These are phyloP conservation scores for Phylloporus arenicola DNA, from an alignment of 768 basidiomycete genomes.

Conservation along the genomic window DNA sequence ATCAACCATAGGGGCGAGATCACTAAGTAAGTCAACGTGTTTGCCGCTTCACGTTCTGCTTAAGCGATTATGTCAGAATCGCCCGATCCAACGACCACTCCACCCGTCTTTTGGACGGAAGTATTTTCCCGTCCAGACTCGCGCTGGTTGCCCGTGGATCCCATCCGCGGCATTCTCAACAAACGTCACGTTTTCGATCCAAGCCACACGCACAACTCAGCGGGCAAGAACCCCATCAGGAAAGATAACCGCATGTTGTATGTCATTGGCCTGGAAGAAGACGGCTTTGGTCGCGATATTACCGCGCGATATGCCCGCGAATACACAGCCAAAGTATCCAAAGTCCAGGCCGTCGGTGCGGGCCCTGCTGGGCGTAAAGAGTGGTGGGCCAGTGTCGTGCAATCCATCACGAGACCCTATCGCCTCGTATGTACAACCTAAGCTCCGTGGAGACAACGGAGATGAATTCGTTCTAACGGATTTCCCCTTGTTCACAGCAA, in stretches of 20 bases:
- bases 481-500: slow-evolving; percentile 44
- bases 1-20: slow-evolving; percentile 11
- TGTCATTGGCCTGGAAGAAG: slow-evolving; percentile 92
- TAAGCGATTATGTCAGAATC: slow-evolving; percentile 26
- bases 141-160: slow-evolving; percentile 92
- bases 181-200: slow-evolving; percentile 81
- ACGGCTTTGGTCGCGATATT: slow-evolving; percentile 87
- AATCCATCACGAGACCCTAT: slow-evolving; percentile 66
- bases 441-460: slow-evolving; percentile 16
- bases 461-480: slow-evolving; percentile 11
- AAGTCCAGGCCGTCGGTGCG: slow-evolving; percentile 59
- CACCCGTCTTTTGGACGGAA: slow-evolving; percentile 96
- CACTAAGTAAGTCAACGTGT: slow-evolving; percentile 15
- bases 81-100: slow-evolving; percentile 52
- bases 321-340: slow-evolving; percentile 75
- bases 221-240: slow-evolving; percentile 11
- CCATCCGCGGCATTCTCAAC: slow-evolving; percentile 73
- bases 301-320: slow-evolving; percentile 84
- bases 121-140: slow-evolving; percentile 90
- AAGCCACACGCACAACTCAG: slow-evolving; percentile 28
- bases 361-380: slow-evolving; percentile 51
- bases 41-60: slow-evolving; percentile 9
- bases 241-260: slow-evolving; percentile 86
- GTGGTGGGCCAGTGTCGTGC: slow-evolving; percentile 82
- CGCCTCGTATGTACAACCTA: slow-evolving; percentile 55